Evolutionary conservation across 1,139 yeast genomes (phyloP).

Genomic region (Suhomyces wounanorum): DNA sequence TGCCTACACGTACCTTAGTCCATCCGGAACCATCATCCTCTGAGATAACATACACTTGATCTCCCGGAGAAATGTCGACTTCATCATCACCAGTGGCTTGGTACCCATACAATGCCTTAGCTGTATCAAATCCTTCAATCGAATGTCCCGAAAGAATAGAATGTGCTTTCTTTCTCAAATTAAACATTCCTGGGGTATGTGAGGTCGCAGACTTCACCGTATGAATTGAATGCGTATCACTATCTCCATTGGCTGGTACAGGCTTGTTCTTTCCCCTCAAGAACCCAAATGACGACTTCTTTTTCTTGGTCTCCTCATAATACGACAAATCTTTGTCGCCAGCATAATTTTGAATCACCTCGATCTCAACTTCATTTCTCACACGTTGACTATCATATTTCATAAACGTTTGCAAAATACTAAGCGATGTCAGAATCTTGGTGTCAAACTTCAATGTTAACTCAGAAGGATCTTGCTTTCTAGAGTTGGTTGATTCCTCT

Average conservation of each 20-base stretch:
- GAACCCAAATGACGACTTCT: conserved; percentile 59
- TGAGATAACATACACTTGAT: conserved; percentile 56
- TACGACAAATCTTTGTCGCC: conserved; percentile 69
- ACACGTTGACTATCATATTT: conserved; percentile 74
- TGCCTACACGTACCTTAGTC: conserved; percentile 57
- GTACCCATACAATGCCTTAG: conserved; percentile 68
- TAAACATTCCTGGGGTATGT: conserved; percentile 38
- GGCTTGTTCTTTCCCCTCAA: conserved; percentile 30
- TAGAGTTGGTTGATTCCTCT: conserved; percentile 47
- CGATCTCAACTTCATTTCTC: conserved; percentile 81
- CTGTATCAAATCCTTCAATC: conserved; percentile 25
- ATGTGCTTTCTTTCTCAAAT: conserved; percentile 38
- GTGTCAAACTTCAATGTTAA: conserved; percentile 55
- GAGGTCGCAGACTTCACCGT: conserved; percentile 35
- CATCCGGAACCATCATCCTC: conserved; percentile 94
- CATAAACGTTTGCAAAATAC: conserved; percentile 62
- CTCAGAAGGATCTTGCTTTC: conserved; percentile 33
- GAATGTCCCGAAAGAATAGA: conserved; percentile 22
- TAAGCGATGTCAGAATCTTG: conserved; percentile 55
- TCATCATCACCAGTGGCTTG: conserved; percentile 78
- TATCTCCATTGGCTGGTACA: conserved; percentile 17
- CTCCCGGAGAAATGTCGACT: conserved; percentile 61
- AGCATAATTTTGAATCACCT: conserved; percentile 84
- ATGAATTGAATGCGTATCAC: conserved; percentile 33
- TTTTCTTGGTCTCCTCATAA: conserved; percentile 43